Evolutionary conservation across 2,329 filamentous ascomycete species (phyloP).

Genomic region (Ophiostoma triangulosporum): DNA sequence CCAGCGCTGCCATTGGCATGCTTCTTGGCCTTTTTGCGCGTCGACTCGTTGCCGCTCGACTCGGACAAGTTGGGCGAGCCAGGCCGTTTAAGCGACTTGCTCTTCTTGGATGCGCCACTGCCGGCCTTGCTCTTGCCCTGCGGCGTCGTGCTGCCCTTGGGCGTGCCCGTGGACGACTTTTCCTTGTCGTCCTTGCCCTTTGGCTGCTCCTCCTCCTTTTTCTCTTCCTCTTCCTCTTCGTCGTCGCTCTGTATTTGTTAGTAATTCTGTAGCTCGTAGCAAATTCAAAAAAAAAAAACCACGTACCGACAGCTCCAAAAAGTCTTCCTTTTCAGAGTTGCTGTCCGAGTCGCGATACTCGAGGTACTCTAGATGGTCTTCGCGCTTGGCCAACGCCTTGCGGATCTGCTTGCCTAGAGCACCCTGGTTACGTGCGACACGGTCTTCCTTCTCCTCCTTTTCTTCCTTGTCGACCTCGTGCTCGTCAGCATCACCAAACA

Average conservation of each 20-base stretch:
- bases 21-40: constrained; percentile 64
- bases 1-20: constrained; percentile 31
- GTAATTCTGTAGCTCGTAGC: constrained; percentile 7
- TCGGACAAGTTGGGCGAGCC: constrained; percentile 82
- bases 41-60: constrained; percentile 81
- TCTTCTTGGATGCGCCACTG: constrained; percentile 32
- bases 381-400: constrained; percentile 71
- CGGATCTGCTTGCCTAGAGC: constrained; percentile 64
- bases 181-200: constrained; percentile 38
- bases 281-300: background rate
- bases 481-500: constrained; percentile 61
- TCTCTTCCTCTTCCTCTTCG: constrained; percentile 20
- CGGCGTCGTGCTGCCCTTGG: constrained; percentile 53
- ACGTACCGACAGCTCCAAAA: constrained; percentile 22
- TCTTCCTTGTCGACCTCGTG: constrained; percentile 61
- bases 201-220: constrained; percentile 47
- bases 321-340: constrained; percentile 30
- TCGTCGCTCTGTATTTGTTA: constrained; percentile 26
- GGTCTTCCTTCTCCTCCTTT: constrained; percentile 51
- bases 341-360: constrained; percentile 79
- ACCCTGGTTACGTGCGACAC: constrained; percentile 53
- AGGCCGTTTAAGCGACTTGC: constrained; percentile 61
- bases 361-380: constrained; percentile 75
- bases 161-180: constrained; percentile 38
- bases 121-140: constrained; percentile 33